Conservation (phyloP, 768 basidiomycete genomes). For the Naganishia onofrii region DNA sequence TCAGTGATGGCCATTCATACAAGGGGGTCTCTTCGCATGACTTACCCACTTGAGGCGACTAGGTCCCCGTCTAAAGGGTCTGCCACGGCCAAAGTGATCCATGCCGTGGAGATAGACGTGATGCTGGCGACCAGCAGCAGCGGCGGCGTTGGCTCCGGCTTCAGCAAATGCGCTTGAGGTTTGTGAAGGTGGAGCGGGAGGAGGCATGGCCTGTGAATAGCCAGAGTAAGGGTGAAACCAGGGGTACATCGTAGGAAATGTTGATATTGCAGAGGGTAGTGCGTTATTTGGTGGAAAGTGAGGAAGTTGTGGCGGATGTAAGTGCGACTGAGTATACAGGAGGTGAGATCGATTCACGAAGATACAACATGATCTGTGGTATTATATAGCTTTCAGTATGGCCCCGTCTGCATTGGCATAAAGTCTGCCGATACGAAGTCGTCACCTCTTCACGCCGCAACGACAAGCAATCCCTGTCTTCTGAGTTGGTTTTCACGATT, state of each 20-base stretch:
- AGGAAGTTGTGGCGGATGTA: neutral
- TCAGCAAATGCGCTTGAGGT: neutral
- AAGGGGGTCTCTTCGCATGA: neutral
- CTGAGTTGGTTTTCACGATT: neutral
- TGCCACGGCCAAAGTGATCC: neutral
- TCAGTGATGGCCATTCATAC: too few relatives aligned
- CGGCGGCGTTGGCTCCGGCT: constrained; percentile 12
- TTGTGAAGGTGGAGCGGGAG: neutral
- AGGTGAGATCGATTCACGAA: too few relatives aligned
- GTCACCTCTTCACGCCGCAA: neutral
- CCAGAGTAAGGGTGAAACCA: constrained; percentile 9
- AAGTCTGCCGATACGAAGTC: neutral
- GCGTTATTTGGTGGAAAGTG: too few relatives aligned
- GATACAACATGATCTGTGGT: neutral
- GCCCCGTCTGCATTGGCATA: neutral
- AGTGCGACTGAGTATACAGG: neutral
- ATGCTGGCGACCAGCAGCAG: constrained; percentile 1
- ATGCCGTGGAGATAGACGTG: constrained; percentile 14
- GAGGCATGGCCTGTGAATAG: constrained; percentile 4
- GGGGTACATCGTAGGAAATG: constrained; percentile 11
- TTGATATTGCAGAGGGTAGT: too few relatives aligned
- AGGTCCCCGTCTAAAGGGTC: constrained; percentile 7
- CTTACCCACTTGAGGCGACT: constrained; percentile 16
- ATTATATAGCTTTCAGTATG: neutral
- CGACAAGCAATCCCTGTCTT: constrained; percentile 2